Conservation (phyloP, 176 grass and related monocot genomes). For the Puccinellia tenuiflora region DNA sequence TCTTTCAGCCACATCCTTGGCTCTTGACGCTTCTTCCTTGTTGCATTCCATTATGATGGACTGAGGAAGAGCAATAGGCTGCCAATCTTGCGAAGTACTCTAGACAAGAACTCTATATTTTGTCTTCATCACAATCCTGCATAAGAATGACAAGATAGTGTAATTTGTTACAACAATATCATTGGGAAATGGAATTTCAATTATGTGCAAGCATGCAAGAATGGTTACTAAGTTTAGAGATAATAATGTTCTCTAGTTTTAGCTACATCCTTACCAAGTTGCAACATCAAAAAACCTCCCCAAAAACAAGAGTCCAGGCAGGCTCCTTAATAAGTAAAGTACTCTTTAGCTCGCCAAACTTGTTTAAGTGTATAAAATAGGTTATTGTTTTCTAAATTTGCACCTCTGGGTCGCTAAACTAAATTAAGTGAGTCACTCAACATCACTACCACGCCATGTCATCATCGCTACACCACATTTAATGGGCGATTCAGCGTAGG, state of each 20-base stretch:
- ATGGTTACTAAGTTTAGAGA: background rate
- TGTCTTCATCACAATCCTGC: constrained; percentile 19
- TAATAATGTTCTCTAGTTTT: background rate
- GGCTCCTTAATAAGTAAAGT: background rate
- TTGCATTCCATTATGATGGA: constrained; percentile 64
- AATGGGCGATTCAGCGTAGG: background rate
- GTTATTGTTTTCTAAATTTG: background rate
- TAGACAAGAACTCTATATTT: background rate
- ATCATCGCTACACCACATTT: background rate
- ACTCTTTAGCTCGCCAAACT: background rate
- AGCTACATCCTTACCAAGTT: background rate
- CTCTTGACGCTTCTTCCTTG: constrained; percentile 74
- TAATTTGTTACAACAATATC: constrained; percentile 11
- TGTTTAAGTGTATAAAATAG: background rate
- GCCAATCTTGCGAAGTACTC: background rate
- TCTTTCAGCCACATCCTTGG: constrained; percentile 48
- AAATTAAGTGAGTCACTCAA: background rate
- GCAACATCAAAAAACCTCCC: background rate
- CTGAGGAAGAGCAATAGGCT: background rate
- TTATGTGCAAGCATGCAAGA: background rate
- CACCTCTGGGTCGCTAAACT: background rate
- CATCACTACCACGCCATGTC: background rate
- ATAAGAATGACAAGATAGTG: constrained; percentile 8
- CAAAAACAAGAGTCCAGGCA: background rate
- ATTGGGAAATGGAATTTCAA: background rate